Evolutionary conservation across 768 basidiomycete species (phyloP).

Genomic region (Xanthoconium stramineum): DNA sequence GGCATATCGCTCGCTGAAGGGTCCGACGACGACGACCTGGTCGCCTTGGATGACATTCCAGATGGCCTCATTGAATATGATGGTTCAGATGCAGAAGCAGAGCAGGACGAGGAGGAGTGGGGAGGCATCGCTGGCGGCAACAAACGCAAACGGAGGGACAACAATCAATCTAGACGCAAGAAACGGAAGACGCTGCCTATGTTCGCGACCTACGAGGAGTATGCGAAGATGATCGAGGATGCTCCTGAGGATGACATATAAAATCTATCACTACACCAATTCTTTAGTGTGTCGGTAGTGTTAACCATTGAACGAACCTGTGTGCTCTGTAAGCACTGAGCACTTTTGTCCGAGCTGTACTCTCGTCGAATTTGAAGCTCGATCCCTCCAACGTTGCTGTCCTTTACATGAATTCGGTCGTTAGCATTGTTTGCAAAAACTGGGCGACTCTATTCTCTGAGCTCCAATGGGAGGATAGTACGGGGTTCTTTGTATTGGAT

Average conservation of each 20-base stretch:
- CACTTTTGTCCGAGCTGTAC: too few relatives aligned
- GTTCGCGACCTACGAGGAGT: conserved; percentile 87
- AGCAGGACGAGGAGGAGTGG: conserved; percentile 27
- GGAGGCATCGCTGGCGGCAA: conserved; percentile 42
- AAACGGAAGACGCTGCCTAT: conserved; percentile 68
- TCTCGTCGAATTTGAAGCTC: too few relatives aligned
- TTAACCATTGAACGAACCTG: background rate
- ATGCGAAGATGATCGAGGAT: conserved; percentile 80
- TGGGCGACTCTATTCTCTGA: too few relatives aligned
- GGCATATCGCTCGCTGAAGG: conserved; percentile 56
- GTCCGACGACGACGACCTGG: conserved; percentile 70
- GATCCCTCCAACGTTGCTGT: too few relatives aligned
- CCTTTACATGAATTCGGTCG: too few relatives aligned
- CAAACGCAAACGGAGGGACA: conserved; percentile 50
- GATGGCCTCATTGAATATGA: conserved; percentile 60
- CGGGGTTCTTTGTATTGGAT: background rate
- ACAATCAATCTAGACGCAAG: conserved; percentile 51
- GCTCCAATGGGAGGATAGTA: too few relatives aligned
- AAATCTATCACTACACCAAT: background rate
- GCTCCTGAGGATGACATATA: conserved; percentile 30
- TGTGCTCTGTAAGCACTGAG: conserved; percentile 9
- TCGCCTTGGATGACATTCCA: conserved; percentile 53
- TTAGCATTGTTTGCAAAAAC: too few relatives aligned
- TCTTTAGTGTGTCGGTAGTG: background rate
- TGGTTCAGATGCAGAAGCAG: conserved; percentile 42